These are phyloP conservation scores for Ophiostoma ips DNA, from an alignment of 2,329 filamentous ascomycete genomes.

Conservation along the genomic window DNA sequence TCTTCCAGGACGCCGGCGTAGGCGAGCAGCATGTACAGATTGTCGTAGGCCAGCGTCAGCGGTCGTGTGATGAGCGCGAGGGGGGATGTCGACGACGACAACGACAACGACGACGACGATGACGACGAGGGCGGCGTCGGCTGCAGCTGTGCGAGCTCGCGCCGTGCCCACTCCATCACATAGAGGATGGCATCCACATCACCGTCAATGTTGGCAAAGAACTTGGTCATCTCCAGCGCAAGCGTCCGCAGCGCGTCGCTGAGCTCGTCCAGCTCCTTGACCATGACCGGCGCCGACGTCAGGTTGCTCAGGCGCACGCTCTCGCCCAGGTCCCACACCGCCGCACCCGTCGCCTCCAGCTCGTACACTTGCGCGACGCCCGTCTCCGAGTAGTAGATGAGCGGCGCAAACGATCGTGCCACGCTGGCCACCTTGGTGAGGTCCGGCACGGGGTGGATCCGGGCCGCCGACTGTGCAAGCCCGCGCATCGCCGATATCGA, in stretches of 20 bases:
- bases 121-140: constrained; percentile 33
- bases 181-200: constrained; percentile 88
- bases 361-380: constrained; percentile 76
- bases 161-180: constrained; percentile 91
- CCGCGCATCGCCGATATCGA: constrained; percentile 51
- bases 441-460: constrained; percentile 57
- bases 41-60: constrained; percentile 62
- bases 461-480: constrained; percentile 51
- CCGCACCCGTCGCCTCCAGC: constrained; percentile 79
- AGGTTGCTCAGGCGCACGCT: constrained; percentile 81
- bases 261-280: constrained; percentile 69
- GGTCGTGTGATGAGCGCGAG: constrained; percentile 38
- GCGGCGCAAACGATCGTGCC: constrained; percentile 80
- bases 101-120: background rate
- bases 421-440: constrained; percentile 82
- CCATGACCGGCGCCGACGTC: constrained; percentile 77
- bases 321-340: constrained; percentile 89
- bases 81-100: background rate
- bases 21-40: constrained; percentile 65
- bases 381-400: constrained; percentile 90
- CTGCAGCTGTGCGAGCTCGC: constrained; percentile 62
- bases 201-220: constrained; percentile 86
- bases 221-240: constrained; percentile 73
- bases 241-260: constrained; percentile 76
- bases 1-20: constrained; percentile 47